Conservation (phyloP, 2,329 filamentous ascomycete genomes). For the Colletotrichum graminicola region DNA sequence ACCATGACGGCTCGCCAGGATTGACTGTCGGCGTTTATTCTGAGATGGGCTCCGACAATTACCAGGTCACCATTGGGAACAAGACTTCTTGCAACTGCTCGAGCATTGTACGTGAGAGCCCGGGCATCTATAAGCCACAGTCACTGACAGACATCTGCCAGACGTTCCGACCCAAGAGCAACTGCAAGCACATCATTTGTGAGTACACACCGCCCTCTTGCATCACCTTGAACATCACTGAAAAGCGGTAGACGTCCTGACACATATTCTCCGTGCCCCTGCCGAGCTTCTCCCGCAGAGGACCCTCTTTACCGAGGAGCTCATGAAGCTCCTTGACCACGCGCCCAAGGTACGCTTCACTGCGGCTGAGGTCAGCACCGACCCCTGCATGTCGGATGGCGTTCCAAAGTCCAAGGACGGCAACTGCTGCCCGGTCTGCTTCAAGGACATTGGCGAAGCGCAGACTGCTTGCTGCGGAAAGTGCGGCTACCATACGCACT, state of each 20-base stretch:
- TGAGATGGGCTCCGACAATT: background rate
- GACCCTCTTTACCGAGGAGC: conserved; percentile 12
- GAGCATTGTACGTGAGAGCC: conserved; percentile 17
- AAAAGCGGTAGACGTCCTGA: conserved; percentile 30
- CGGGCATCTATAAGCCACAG: background rate
- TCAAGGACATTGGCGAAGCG: conserved; percentile 16
- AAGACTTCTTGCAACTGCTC: conserved; percentile 23
- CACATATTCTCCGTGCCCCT: conserved; percentile 32
- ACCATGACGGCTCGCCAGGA: background rate
- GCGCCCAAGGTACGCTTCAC: conserved; percentile 29
- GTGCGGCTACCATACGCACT: conserved; percentile 36
- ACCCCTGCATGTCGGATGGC: conserved; percentile 34
- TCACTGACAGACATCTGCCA: background rate
- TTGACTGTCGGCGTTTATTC: conserved; percentile 7
- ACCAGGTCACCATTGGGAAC: conserved; percentile 20
- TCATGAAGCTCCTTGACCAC: conserved; percentile 18
- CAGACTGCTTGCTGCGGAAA: conserved; percentile 19
- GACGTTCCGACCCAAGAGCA: conserved; percentile 22
- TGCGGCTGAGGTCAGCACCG: conserved; percentile 10
- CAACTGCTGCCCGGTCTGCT: conserved; percentile 35
- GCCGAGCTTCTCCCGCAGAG: conserved; percentile 30
- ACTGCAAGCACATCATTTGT: conserved; percentile 42
- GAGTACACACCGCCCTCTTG: background rate
- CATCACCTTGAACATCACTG: background rate
- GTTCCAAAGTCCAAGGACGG: conserved; percentile 23